phyloP scores from a whole-genome alignment of 2,329 filamentous ascomycete species.

The Gnomoniopsis smithogilvyi region DNA sequence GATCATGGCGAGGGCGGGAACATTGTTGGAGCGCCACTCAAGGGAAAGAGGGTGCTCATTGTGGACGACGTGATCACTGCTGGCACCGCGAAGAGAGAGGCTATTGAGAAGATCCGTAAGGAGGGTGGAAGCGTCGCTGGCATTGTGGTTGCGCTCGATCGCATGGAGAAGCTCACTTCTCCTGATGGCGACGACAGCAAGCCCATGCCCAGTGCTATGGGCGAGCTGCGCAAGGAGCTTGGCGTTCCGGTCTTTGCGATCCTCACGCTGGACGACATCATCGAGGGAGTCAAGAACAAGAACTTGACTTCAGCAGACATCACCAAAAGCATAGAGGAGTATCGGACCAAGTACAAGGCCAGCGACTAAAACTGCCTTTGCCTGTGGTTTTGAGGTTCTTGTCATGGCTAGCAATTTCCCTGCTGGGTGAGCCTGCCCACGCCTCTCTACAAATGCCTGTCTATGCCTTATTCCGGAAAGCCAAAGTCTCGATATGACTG shows the following conservation, averaged over 20 bases:
- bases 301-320: constrained; percentile 60
- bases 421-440: constrained; percentile 14
- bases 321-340: constrained; percentile 67
- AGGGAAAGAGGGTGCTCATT: constrained; percentile 82
- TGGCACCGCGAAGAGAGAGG: constrained; percentile 89
- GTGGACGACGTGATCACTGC: constrained; percentile 97
- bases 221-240: constrained; percentile 79
- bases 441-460: constrained; percentile 15
- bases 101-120: constrained; percentile 81
- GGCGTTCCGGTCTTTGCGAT: constrained; percentile 81
- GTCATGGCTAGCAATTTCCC: not conserved
- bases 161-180: constrained; percentile 75
- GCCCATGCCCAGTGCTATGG: constrained; percentile 76
- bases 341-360: constrained; percentile 64
- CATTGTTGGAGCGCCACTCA: constrained; percentile 83
- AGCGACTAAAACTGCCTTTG: constrained; percentile 39
- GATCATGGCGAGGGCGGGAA: constrained; percentile 92
- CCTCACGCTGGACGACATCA: constrained; percentile 79
- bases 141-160: constrained; percentile 84
- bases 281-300: constrained; percentile 62
- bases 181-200: constrained; percentile 64
- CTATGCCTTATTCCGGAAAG: constrained; percentile 18
- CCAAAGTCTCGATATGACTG: constrained; percentile 11
- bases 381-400: not conserved
- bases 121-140: constrained; percentile 84